Conservation (phyloP, 768 basidiomycete species). For the Dictyophora rubrovolvata region DNA sequence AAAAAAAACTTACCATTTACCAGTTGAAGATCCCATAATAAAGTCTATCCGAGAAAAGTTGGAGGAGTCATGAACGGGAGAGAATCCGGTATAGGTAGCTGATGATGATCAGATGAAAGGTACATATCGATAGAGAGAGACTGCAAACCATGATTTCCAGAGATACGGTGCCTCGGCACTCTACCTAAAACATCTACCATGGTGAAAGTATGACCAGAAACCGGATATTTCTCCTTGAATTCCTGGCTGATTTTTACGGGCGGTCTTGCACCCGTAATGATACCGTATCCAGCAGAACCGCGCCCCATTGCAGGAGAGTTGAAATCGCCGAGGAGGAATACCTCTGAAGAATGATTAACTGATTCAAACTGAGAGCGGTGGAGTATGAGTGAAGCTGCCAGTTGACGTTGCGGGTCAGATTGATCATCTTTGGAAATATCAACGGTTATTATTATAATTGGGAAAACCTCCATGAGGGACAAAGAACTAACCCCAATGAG, state of each 20-base stretch:
- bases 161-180: slow-evolving; percentile 31
- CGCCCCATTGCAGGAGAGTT: slow-evolving; percentile 38
- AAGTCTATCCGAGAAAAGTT: slow-evolving; percentile 40
- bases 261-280: slow-evolving; percentile 32
- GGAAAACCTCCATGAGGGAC: neutral
- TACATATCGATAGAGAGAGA: slow-evolving; percentile 1
- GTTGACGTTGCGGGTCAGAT: slow-evolving; percentile 39
- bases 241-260: slow-evolving; percentile 33
- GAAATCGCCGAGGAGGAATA: slow-evolving; percentile 45
- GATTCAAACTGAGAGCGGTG: slow-evolving; percentile 41
- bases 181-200: slow-evolving; percentile 35
- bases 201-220: slow-evolving; percentile 28
- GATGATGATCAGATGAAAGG: neutral
- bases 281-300: slow-evolving; percentile 41
- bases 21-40: slow-evolving; percentile 38
- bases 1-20: slow-evolving; percentile 29
- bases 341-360: slow-evolving; percentile 26
- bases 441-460: neutral
- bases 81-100: slow-evolving; percentile 45
- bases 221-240: slow-evolving; percentile 32
- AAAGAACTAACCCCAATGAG: slow-evolving; percentile 5
- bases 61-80: slow-evolving; percentile 27
- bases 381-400: slow-evolving; percentile 43
- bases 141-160: slow-evolving; percentile 26
- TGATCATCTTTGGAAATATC: slow-evolving; percentile 41